Base-by-base conservation (phyloP, 2,329 filamentous ascomycete genomes). In the Fonsecaea monophora region DNA sequence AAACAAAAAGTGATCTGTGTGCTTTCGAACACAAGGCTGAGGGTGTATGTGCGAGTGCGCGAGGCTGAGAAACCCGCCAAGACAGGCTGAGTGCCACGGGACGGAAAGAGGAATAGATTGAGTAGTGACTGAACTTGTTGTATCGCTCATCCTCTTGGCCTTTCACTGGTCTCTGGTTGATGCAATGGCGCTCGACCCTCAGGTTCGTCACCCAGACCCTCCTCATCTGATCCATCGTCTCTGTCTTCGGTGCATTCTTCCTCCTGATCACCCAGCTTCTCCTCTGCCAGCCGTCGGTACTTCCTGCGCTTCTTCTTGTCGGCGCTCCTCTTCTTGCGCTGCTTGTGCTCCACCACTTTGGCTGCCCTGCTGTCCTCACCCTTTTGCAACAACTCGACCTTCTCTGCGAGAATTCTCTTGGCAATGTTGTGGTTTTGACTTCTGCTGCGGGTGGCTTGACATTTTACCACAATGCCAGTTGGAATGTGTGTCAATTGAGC, bases 381-480 rank as follows among this genome's bases (percentile, higher is more conserved):
- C 72, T 92, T 89, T 72, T 87, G 82, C 40, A 90, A 73, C 71
- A 90, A 84, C 78, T 99, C 95, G n/a, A 92, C 81, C 73, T 86
- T 87, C 72, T 92, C 88, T 30, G 91, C 91, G 35, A 97, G 84
- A 50, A 96, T 82, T 71, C 88, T 84, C 48, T 94, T 86, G 12
- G 95, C 95, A 69, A 92, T 90, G 78, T 91, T 94, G 70, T 94
- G 87, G 77, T 99, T 99, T 79, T 96, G 91, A 65, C 86, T 86
- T 18, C 92, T 88, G 1, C 92, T 96, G 56, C 95, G 89, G 8
- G 95, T 98, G 21, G 90, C 92, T 80, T 99, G 95, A 64, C 88
- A 94, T 81, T 99, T 99, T 70, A 99, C 87, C 13, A 98, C 94
- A 61, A 97, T 88, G 68, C 94, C 94, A 0, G 94, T 96, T 5